Percentiles rank a stretch among this genome's conserved stretches.
phyloP scores from a whole-genome alignment of 345 rosid genomes.

The Firmiana major region DNA sequence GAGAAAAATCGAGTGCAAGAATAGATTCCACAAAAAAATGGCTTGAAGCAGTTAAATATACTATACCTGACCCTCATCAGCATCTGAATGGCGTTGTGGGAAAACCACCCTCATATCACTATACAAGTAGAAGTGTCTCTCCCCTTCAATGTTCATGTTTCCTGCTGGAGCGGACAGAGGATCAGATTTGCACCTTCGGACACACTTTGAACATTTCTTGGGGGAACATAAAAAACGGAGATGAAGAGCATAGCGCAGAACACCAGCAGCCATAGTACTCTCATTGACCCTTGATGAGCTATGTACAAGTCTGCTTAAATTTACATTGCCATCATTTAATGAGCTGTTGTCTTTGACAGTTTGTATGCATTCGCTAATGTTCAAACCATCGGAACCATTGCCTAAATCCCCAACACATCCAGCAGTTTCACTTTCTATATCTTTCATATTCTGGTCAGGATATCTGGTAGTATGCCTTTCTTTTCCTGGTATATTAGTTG shows the following conservation, averaged over 20 bases:
- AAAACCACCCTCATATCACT: slow-evolving; percentile 85
- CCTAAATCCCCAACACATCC: neutral
- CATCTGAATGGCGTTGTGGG: slow-evolving; percentile 92
- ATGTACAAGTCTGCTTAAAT: slow-evolving; percentile 23
- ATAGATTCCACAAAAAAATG: neutral
- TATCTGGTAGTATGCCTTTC: slow-evolving; percentile 18
- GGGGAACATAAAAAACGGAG: slow-evolving; percentile 67
- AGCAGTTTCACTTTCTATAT: slow-evolving; percentile 20
- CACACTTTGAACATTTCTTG: slow-evolving; percentile 51
- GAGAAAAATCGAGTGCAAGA: neutral
- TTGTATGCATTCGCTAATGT: neutral
- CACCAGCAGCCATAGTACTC: slow-evolving; percentile 49
- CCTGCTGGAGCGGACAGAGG: slow-evolving; percentile 31
- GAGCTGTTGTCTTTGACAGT: slow-evolving; percentile 12
- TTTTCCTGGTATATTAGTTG: slow-evolving; percentile 25
- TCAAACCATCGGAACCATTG: slow-evolving; percentile 6
- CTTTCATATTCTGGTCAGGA: slow-evolving; percentile 14
- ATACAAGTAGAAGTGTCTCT: slow-evolving; percentile 76
- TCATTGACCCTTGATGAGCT: slow-evolving; percentile 46
- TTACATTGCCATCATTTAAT: slow-evolving; percentile 17
- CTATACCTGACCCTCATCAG: slow-evolving; percentile 93
- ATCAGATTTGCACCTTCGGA: slow-evolving; percentile 45
- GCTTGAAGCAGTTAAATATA: neutral
- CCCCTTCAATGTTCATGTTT: slow-evolving; percentile 38
- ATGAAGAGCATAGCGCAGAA: slow-evolving; percentile 88